These are phyloP conservation scores for Monosporozyma siamensis DNA, from an alignment of 805 yeast genomes.

Conservation along the genomic window DNA sequence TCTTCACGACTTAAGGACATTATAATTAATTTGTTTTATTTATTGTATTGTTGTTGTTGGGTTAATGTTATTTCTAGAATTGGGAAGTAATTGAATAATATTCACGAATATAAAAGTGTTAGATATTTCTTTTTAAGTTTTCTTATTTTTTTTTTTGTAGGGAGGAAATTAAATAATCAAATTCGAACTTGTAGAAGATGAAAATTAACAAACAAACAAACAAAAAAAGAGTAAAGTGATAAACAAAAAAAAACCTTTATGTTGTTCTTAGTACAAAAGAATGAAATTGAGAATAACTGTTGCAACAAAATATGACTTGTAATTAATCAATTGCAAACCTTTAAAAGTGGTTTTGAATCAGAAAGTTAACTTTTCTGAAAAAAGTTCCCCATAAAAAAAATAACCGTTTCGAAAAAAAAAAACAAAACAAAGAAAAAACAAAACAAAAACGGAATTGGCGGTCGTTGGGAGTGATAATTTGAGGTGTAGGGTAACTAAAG, in stretches of 20 bases:
- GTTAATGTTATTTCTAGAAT: background rate
- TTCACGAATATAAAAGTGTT: no score
- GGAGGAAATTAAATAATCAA: no score
- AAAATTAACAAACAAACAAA: no score
- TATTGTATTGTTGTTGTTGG: background rate
- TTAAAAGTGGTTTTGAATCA: background rate
- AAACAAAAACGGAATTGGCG: no score
- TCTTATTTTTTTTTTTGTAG: no score
- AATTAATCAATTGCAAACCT: no score
- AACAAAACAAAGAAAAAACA: background rate
- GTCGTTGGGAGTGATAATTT: background rate
- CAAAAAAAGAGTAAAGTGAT: no score
- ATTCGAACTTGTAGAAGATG: no score
- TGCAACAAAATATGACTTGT: no score
- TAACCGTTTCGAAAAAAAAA: background rate
- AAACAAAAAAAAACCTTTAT: background rate
- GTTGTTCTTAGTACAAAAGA: background rate
- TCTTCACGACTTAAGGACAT: slow-evolving; percentile 92
- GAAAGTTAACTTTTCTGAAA: background rate
- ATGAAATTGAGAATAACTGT: background rate
- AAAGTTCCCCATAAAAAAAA: slow-evolving; percentile 2
- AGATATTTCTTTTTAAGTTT: no score
- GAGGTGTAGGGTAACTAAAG: background rate
- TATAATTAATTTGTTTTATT: slow-evolving; percentile 11
- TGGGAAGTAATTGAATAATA: no score